Percentiles rank a stretch among this genome's conserved stretches.
Conservation (phyloP, 163 green algal genomes). For the Volvox carteri region DNA sequence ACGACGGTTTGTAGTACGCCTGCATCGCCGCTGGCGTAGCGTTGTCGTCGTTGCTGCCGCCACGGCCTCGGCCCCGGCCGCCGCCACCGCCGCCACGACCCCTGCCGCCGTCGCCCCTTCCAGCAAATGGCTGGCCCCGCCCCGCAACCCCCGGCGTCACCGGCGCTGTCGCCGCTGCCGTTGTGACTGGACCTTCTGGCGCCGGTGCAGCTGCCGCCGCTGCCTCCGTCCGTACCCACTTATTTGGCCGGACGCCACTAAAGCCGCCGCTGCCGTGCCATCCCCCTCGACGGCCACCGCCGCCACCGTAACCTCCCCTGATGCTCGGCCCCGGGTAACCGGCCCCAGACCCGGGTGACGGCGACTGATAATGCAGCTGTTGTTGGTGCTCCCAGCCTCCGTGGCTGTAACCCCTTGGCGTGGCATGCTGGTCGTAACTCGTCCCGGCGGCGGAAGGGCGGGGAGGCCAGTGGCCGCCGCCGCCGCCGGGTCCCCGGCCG, state of each 20-base stretch:
- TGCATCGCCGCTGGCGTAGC: background rate
- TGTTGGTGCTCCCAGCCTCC: constrained; percentile 22
- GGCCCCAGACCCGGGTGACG: background rate
- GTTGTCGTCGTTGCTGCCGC: background rate
- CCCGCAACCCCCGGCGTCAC: no score
- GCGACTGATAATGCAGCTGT: background rate
- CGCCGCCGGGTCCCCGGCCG: background rate
- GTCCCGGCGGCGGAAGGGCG: background rate
- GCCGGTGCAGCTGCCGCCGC: background rate
- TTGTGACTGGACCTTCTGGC: background rate
- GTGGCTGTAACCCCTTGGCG: background rate
- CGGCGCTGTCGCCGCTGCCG: background rate
- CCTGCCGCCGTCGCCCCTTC: background rate
- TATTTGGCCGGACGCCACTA: constrained; percentile 30
- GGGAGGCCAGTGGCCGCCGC: background rate
- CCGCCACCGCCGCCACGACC: background rate
- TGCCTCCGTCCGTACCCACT: constrained; percentile 36
- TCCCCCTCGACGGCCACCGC: background rate
- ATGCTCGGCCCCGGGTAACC: background rate
- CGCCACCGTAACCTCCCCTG: background rate
- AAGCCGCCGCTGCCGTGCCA: background rate
- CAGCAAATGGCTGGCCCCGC: background rate
- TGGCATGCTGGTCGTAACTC: background rate
- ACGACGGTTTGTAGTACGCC: constrained; percentile 43
- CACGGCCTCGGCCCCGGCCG: background rate